These are phyloP conservation scores for Dictyostelium brefeldianum DNA, from an alignment of 78 protist species.

Conservation along the genomic window DNA sequence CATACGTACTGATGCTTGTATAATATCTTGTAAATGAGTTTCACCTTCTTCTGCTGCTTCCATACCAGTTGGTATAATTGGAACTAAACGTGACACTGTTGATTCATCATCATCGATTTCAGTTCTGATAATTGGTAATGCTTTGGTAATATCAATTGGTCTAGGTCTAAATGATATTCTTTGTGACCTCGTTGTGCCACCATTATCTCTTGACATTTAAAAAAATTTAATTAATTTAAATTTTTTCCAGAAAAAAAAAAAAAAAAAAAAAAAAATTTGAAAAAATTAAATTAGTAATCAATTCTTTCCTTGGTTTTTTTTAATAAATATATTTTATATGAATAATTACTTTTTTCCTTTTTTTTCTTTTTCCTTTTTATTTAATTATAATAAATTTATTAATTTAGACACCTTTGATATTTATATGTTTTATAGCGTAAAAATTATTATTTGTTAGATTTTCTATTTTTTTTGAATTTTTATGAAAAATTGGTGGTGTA, in stretches of 20 bases:
- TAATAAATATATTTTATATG: neutral
- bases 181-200: neutral
- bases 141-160: conserved; percentile 73
- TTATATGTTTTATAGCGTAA: neutral
- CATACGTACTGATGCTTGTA: conserved; percentile 13
- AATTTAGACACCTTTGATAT: too few relatives aligned
- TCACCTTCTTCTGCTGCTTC: conserved; percentile 52
- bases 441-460: conserved; percentile 20
- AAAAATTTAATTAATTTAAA: too few relatives aligned
- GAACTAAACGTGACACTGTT: neutral
- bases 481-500: neutral
- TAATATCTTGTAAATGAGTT: conserved; percentile 53
- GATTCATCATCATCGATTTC: conserved; percentile 66
- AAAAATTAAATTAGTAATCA: neutral
- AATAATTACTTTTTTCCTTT: too few relatives aligned
- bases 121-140: conserved; percentile 65
- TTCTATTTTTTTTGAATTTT: neutral
- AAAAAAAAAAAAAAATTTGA: too few relatives aligned
- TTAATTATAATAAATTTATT: too few relatives aligned
- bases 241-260: neutral
- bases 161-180: conserved; percentile 78
- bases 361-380: too few relatives aligned
- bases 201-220: neutral
- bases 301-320: neutral
- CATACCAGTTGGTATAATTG: conserved; percentile 72